Percentiles rank a stretch among this genome's conserved stretches.
These are phyloP conservation scores for Aspergillus arachidicola DNA, from an alignment of 2,329 filamentous ascomycete species.

Conservation along the genomic window DNA sequence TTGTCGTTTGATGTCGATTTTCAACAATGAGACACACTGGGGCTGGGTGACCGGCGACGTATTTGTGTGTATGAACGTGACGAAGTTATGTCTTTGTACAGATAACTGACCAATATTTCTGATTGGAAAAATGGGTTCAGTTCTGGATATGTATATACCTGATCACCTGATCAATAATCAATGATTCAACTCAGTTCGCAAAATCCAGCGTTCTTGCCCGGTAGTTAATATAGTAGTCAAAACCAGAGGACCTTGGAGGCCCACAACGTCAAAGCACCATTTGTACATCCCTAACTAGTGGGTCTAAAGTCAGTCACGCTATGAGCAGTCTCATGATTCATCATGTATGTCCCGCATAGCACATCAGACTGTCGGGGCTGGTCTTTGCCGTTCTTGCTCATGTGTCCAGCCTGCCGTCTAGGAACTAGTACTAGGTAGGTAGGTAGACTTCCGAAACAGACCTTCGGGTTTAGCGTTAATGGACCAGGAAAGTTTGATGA, in stretches of 20 bases:
- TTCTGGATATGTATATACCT: background rate
- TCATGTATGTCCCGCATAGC: too few species aligned
- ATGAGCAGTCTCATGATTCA: background rate
- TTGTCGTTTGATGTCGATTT: constrained; percentile 8
- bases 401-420: background rate
- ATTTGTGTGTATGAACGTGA: background rate
- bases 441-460: background rate
- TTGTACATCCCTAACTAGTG: background rate
- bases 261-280: background rate
- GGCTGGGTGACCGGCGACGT: background rate
- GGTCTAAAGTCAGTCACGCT: background rate
- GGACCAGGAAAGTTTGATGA: background rate
- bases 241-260: background rate
- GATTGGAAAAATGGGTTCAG: background rate
- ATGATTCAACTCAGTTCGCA: background rate
- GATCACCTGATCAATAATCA: background rate
- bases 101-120: background rate
- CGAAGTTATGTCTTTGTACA: background rate
- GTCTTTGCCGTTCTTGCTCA: background rate
- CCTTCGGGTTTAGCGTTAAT: background rate
- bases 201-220: background rate
- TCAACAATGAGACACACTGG: constrained; percentile 15
- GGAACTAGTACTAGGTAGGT: too few species aligned
- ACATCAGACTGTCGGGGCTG: background rate
- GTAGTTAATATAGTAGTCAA: background rate